phyloP scores from a whole-genome alignment of 1,284 basidiomycete species.

The Athelia sp. region DNA sequence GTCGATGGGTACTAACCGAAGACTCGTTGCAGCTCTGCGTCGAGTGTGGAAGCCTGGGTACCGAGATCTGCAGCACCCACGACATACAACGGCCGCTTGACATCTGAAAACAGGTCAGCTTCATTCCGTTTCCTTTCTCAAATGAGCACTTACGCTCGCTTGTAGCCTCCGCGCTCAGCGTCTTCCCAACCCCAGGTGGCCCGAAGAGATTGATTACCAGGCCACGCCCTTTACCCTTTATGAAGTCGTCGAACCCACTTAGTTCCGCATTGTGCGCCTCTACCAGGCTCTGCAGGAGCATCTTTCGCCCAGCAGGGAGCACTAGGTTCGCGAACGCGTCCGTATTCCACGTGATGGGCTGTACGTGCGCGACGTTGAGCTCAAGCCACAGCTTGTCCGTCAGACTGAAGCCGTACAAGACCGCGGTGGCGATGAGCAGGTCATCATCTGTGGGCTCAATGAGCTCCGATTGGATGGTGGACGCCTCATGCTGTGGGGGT shows the following conservation, averaged over 20 bases:
- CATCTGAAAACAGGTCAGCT: slow-evolving; percentile 27
- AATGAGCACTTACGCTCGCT: slow-evolving; percentile 29
- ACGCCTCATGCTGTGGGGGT: slow-evolving; percentile 16
- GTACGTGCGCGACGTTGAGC: slow-evolving; percentile 46
- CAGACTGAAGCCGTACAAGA: slow-evolving; percentile 56
- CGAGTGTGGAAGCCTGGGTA: slow-evolving; percentile 39
- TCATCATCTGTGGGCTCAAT: slow-evolving; percentile 43
- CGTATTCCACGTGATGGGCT: slow-evolving; percentile 49
- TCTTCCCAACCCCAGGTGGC: slow-evolving; percentile 55
- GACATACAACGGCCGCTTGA: slow-evolving; percentile 52
- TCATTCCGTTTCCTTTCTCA: slow-evolving; percentile 61
- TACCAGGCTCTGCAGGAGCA: slow-evolving; percentile 50
- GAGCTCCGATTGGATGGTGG: slow-evolving; percentile 15
- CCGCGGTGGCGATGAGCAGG: slow-evolving; percentile 48
- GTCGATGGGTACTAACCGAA: slow-evolving; percentile 19
- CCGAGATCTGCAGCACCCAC: slow-evolving; percentile 56
- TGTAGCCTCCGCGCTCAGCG: slow-evolving; percentile 12
- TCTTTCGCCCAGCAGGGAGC: slow-evolving; percentile 44
- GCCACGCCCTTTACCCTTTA: slow-evolving; percentile 58
- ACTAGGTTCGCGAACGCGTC: slow-evolving; percentile 56
- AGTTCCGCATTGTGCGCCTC: slow-evolving; percentile 49
- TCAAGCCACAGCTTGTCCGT: slow-evolving; percentile 59
- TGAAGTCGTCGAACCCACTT: slow-evolving; percentile 54
- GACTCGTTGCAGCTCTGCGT: slow-evolving; percentile 36
- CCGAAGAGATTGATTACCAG: slow-evolving; percentile 58